These are phyloP conservation scores for Cucumis melo DNA, from an alignment of 306 rosid species.

Conservation along the genomic window DNA sequence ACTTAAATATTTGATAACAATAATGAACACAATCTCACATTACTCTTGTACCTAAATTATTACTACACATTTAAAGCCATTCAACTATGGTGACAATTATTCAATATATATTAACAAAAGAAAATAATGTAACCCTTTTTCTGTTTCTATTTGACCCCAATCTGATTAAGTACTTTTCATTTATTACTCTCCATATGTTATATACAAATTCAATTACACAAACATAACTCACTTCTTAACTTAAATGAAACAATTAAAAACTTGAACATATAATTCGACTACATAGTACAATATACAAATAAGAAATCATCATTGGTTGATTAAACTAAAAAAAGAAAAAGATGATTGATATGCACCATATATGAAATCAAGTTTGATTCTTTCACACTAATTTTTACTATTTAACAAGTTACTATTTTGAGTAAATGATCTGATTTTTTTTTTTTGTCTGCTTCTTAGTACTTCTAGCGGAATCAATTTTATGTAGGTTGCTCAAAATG, in stretches of 20 bases:
- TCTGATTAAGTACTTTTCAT: too few relatives aligned
- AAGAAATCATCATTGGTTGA: too few relatives aligned
- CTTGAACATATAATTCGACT: too few relatives aligned
- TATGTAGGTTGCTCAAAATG: not conserved
- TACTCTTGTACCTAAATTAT: not conserved
- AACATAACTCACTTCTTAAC: too few relatives aligned
- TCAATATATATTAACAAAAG: not conserved
- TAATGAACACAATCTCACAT: not conserved
- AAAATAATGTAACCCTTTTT: too few relatives aligned
- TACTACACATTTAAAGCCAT: too few relatives aligned
- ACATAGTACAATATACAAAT: too few relatives aligned
- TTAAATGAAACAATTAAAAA: too few relatives aligned
- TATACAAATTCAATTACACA: too few relatives aligned
- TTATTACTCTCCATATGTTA: too few relatives aligned
- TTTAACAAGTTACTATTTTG: not conserved
- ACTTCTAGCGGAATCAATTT: not conserved
- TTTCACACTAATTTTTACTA: not conserved
- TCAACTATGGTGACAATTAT: not conserved
- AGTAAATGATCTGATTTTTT: not conserved
- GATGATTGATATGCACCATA: not conserved
- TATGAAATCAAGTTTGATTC: not conserved
- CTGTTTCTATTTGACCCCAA: too few relatives aligned
- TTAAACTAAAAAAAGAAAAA: too few relatives aligned
- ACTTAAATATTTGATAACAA: not conserved
- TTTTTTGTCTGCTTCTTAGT: not conserved